Conservation (phyloP, 495 filamentous ascomycete genomes). For the Neurospora sp. region DNA sequence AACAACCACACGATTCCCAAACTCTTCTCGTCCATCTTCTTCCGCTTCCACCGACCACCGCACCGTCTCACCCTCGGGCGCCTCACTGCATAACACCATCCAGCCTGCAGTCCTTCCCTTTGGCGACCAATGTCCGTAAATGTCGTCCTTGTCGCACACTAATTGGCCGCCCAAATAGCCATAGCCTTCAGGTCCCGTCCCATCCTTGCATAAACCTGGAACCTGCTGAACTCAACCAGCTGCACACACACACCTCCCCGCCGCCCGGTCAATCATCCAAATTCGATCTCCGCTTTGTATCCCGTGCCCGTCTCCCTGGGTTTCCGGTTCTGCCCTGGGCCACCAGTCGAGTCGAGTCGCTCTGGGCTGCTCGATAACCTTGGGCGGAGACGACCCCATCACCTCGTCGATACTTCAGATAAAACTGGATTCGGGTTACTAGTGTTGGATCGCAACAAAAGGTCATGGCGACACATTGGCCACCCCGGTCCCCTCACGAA, state of each 20-base stretch:
- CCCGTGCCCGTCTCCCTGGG: not conserved
- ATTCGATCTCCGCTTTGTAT: not conserved
- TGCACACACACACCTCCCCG: not conserved
- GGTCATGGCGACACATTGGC: conserved; percentile 54
- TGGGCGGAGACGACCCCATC: not conserved
- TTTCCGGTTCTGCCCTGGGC: not conserved
- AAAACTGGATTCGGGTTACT: not conserved
- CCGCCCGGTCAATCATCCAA: not conserved
- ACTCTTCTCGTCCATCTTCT: not conserved
- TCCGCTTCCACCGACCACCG: not conserved
- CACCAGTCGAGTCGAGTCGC: not conserved
- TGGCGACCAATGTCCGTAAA: conserved; percentile 1
- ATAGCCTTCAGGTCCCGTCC: not conserved
- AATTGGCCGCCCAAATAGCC: conserved; percentile 15
- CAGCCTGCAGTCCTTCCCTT: not conserved
- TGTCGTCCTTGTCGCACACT: conserved; percentile 18
- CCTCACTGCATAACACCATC: not conserved
- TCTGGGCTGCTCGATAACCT: not conserved
- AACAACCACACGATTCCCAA: not conserved
- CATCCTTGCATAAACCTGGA: not conserved
- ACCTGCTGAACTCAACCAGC: not conserved
- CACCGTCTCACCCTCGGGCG: not conserved
- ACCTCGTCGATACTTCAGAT: not conserved
- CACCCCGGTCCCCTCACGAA: conserved; percentile 76
- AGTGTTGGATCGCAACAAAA: not conserved